A percentile compares a stretch with the other conserved stretches of the same genome.
Evolutionary conservation across 805 yeast genomes (phyloP).

Genomic region (Kazachstania africana): DNA sequence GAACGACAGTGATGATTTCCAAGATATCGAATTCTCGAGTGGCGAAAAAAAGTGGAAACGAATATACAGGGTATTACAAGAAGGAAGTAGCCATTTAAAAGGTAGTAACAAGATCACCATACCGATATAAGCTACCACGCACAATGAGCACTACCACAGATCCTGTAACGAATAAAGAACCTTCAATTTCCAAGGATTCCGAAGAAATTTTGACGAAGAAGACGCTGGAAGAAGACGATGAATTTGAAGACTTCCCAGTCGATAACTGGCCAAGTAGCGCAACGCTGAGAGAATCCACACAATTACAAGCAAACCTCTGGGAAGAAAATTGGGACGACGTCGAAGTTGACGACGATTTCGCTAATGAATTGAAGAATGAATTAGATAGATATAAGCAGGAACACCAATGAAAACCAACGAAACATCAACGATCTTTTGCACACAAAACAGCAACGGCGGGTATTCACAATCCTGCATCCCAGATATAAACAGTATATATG

Average conservation of each 20-base stretch:
- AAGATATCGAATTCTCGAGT: too few relatives aligned
- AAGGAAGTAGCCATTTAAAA: too few relatives aligned
- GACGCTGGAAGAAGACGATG: slow-evolving; percentile 89
- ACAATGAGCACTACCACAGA: too few relatives aligned
- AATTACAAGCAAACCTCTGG: slow-evolving; percentile 62
- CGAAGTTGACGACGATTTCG: slow-evolving; percentile 83
- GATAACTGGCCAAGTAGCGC: slow-evolving; percentile 70
- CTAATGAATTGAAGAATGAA: slow-evolving; percentile 53
- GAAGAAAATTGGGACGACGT: slow-evolving; percentile 98
- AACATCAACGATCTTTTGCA: too few relatives aligned
- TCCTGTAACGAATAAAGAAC: slow-evolving; percentile 2
- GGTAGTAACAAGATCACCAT: too few relatives aligned
- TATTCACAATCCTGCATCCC: too few relatives aligned
- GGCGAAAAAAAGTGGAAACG: too few relatives aligned
- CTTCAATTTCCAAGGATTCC: slow-evolving; percentile 1
- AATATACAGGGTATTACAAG: too few relatives aligned
- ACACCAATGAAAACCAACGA: slow-evolving; percentile 2
- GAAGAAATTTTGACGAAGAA: slow-evolving; percentile 4
- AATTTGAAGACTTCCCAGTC: slow-evolving; percentile 91
- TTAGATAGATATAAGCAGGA: slow-evolving; percentile 17
- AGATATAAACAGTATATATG: too few relatives aligned
- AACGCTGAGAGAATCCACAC: slow-evolving; percentile 32
- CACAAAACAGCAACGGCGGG: too few relatives aligned
- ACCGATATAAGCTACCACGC: too few relatives aligned
- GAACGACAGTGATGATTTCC: too few relatives aligned